Conservation (phyloP, 1,139 yeast species). For the Maudiozyma humilis region DNA sequence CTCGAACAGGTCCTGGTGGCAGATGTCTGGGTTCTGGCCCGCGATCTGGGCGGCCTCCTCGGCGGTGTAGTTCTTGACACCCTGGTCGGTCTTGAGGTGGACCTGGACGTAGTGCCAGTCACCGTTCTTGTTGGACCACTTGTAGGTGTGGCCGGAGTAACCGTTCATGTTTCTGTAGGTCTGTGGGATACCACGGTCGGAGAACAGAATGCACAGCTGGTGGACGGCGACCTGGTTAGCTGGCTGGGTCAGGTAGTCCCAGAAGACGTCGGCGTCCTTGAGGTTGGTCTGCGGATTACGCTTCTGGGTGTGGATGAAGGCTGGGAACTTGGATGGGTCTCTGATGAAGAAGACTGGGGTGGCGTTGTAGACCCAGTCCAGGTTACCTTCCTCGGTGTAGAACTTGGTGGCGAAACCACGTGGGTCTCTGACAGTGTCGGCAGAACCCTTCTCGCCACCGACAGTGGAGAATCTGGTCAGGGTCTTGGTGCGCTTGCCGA, state of each 20-base stretch:
- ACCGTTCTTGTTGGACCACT: slow-evolving; percentile 58
- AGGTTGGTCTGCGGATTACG: slow-evolving; percentile 74
- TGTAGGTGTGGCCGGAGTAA: slow-evolving; percentile 65
- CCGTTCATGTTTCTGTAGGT: slow-evolving; percentile 61
- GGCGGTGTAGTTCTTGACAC: slow-evolving; percentile 44
- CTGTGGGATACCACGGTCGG: slow-evolving; percentile 65
- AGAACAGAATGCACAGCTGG: slow-evolving; percentile 54
- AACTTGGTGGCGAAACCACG: slow-evolving; percentile 51
- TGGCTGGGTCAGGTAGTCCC: slow-evolving; percentile 53
- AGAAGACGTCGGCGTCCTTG: slow-evolving; percentile 67
- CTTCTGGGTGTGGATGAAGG: slow-evolving; percentile 57
- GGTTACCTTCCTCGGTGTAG: slow-evolving; percentile 51
- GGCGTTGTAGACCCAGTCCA: slow-evolving; percentile 56
- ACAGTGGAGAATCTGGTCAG: slow-evolving; percentile 51
- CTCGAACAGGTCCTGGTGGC: slow-evolving; percentile 56
- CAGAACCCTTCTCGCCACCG: slow-evolving; percentile 51
- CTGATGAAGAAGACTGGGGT: slow-evolving; percentile 53
- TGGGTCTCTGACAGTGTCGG: slow-evolving; percentile 54
- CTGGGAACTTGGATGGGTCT: slow-evolving; percentile 53
- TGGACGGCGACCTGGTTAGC: slow-evolving; percentile 58
- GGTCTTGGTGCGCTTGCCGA: slow-evolving; percentile 43
- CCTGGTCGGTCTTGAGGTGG: slow-evolving; percentile 54
- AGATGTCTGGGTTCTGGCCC: slow-evolving; percentile 58
- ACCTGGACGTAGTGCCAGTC: slow-evolving; percentile 62
- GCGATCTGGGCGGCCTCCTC: slow-evolving; percentile 53